Evolutionary conservation across 495 filamentous ascomycete species (phyloP).

Genomic region (Trichoderma gamsii): DNA sequence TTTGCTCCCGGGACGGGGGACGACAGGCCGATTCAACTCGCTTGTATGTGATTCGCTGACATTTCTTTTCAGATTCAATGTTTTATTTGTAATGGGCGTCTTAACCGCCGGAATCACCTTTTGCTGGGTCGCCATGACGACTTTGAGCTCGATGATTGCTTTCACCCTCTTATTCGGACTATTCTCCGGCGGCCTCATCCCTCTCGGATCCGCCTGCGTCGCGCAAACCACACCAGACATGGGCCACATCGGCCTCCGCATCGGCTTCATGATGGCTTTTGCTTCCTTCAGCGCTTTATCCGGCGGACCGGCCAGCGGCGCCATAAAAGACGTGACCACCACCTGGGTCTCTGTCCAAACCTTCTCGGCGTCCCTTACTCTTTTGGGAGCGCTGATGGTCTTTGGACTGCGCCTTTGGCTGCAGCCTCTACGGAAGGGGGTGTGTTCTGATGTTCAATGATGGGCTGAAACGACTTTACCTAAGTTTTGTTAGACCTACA

Average conservation of each 20-base stretch:
- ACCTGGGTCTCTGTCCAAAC: background rate
- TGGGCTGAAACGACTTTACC: background rate
- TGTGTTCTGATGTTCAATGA: background rate
- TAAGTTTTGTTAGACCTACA: too few species aligned
- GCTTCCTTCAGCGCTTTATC: conserved; percentile 12
- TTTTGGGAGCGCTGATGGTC: background rate
- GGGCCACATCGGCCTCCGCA: conserved; percentile 55
- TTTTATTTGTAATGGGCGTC: conserved; percentile 28
- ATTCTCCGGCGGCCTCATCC: conserved; percentile 42
- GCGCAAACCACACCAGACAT: conserved; percentile 54
- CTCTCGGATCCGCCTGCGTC: conserved; percentile 57
- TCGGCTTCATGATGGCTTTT: conserved; percentile 45
- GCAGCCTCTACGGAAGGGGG: background rate
- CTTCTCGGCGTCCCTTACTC: background rate
- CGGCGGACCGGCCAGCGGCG: conserved; percentile 8
- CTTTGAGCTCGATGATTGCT: conserved; percentile 20
- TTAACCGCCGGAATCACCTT: conserved; percentile 22
- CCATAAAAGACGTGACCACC: background rate
- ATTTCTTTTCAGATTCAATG: conserved; percentile 29
- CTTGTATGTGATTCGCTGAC: background rate
- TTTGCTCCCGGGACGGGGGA: background rate
- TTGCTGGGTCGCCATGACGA: conserved; percentile 23
- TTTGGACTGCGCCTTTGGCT: conserved; percentile 2
- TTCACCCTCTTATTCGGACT: conserved; percentile 26
- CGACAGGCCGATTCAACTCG: background rate